Conservation (phyloP, 192 early-diverging fungal species). For the Backusella liffmaniae region DNA sequence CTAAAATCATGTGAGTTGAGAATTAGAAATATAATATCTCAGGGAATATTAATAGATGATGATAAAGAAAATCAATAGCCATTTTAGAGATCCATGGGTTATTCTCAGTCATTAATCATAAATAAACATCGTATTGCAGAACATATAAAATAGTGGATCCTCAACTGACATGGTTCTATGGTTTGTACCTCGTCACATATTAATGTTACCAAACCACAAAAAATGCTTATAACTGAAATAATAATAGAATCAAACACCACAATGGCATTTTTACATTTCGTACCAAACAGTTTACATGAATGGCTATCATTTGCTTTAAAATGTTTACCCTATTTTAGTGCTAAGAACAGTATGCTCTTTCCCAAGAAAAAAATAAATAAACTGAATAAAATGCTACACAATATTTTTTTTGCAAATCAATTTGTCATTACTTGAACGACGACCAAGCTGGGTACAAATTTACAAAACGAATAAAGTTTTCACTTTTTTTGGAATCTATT, state of each 20-base stretch:
- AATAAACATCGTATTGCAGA: background rate
- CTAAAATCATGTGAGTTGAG: background rate
- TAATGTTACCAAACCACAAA: background rate
- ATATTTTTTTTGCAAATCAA: background rate
- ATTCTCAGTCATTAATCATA: background rate
- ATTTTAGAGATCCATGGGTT: no score
- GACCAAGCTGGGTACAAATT: background rate
- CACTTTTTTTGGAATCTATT: background rate
- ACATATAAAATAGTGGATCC: background rate
- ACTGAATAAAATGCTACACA: constrained; percentile 28
- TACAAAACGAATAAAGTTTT: constrained; percentile 5
- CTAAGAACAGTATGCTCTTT: background rate
- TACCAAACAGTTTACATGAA: background rate
- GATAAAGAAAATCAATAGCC: background rate
- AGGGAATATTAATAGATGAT: background rate
- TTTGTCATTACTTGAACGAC: background rate
- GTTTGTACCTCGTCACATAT: background rate
- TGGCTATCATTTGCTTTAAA: background rate
- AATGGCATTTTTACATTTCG: background rate
- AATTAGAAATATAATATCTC: background rate
- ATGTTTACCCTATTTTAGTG: background rate
- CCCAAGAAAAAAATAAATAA: background rate
- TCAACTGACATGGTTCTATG: background rate
- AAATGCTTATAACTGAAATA: background rate
- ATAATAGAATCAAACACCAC: background rate